Conservation (phyloP, 768 basidiomycete species). For the Leccinellum albellum region DNA sequence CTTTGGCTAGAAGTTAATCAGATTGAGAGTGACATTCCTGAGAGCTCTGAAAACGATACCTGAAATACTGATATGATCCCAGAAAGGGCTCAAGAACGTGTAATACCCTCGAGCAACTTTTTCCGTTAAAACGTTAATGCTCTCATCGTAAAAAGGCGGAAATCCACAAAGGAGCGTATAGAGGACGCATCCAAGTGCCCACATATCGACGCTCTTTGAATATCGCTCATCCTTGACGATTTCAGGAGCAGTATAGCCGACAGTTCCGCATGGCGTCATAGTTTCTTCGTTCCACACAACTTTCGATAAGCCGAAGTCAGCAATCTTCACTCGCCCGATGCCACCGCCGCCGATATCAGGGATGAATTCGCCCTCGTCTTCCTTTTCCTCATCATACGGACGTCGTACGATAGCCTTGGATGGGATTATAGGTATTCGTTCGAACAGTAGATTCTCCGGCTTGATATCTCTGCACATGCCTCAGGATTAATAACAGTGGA, state of each 20-base stretch:
- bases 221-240: constrained; percentile 99
- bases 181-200: constrained; percentile 98
- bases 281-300: constrained; percentile 99
- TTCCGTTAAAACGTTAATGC: constrained; percentile 95
- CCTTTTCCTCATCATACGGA: constrained; percentile 97
- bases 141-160: constrained; percentile 98
- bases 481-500: background rate
- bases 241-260: constrained; percentile 98
- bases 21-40: background rate
- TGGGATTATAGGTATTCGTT: constrained; percentile 86
- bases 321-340: constrained; percentile 97
- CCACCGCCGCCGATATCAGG: constrained; percentile 93
- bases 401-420: constrained; percentile 70
- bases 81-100: constrained; percentile 98
- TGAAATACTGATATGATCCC: constrained; percentile 88
- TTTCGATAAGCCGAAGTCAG: constrained; percentile 96
- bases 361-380: constrained; percentile 95
- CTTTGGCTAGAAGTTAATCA: constrained; percentile 64
- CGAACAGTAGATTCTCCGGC: constrained; percentile 94
- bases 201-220: constrained; percentile 98
- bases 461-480: constrained; percentile 73
- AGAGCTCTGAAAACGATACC: constrained; percentile 42
- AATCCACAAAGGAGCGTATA: constrained; percentile 98
- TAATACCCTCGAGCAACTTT: constrained; percentile 98
- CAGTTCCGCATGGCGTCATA: constrained; percentile 99